A percentile compares a stretch with the other conserved stretches of the same genome.
These are phyloP conservation scores for Nannizziopsis arthrosporioides DNA, from an alignment of 2,329 filamentous ascomycete genomes.

Conservation along the genomic window DNA sequence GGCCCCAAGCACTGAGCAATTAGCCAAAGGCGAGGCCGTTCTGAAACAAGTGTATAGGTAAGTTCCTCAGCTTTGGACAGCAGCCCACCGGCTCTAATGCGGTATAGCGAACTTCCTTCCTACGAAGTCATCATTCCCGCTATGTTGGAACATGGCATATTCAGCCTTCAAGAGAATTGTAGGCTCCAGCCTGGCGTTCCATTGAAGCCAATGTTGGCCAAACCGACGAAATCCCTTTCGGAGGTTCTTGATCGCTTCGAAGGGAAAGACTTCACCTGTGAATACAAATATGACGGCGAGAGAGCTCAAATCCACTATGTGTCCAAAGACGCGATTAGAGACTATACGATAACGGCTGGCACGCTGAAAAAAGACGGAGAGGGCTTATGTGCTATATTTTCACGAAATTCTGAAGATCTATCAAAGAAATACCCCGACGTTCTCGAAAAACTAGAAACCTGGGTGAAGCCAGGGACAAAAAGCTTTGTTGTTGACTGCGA, in stretches of 20 bases:
- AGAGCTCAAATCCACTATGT: constrained; percentile 98
- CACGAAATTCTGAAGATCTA: constrained; percentile 89
- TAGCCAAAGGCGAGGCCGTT: constrained; percentile 71
- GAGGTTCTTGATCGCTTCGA: constrained; percentile 96
- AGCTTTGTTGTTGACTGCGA: constrained; percentile 98
- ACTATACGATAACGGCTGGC: constrained; percentile 52
- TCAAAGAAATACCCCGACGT: constrained; percentile 98
- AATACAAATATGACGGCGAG: constrained; percentile 98
- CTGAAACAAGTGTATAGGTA: constrained; percentile 86
- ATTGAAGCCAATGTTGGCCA: constrained; percentile 95
- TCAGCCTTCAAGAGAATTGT: constrained; percentile 70
- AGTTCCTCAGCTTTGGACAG: constrained; percentile 16
- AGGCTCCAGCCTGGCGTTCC: constrained; percentile 88
- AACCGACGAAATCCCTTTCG: constrained; percentile 94
- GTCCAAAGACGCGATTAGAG: constrained; percentile 60
- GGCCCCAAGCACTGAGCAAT: constrained; percentile 58
- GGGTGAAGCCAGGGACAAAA: constrained; percentile 81
- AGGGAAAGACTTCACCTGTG: constrained; percentile 88
- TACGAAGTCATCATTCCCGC: constrained; percentile 92
- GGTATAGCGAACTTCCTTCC: constrained; percentile 71
- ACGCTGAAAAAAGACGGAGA: constrained; percentile 51
- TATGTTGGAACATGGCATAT: constrained; percentile 75
- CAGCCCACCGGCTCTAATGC: background rate
- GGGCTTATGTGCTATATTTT: constrained; percentile 88
- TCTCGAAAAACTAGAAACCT: constrained; percentile 70